Base-by-base conservation (phyloP, 192 early-diverging fungal species). In the Coemansia sp. region DNA sequence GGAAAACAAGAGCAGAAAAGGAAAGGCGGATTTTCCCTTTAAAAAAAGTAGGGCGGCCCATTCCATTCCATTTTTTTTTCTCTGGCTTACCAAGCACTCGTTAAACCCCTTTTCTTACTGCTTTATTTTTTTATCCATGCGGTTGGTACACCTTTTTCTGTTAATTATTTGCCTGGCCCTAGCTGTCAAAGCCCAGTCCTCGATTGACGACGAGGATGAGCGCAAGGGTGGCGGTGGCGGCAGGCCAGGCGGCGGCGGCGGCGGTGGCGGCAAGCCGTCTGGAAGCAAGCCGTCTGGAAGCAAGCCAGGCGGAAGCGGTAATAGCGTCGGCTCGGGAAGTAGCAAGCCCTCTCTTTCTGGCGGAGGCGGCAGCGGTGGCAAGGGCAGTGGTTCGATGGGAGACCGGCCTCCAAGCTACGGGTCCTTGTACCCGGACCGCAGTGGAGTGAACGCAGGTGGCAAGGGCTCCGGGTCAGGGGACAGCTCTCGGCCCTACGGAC, bases 331-430 rank as follows among this genome's bases (percentile, higher is more conserved):
- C 10, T 51, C 57, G n/a, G 39, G 57, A 25, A 57, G 72, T 57
- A 72, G 55, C 32, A 70, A 67, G 37, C 59, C 64, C 10, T 42
- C 70, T 11, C 58, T 55, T n/a, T 29, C 36, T 1, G 78, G 78
- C 9, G 79, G 79, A 5, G 79, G 79, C 11, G 74, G 79, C 44
- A 74, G 68, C 58, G 59, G 32, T 37, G 32, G 37, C n/a, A 61
- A 61, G 59, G 79, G 79, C 58, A 66, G 58, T 2, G 74, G 79
- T 14, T 27, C 71, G 2, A 61, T 64, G 12, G 74, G 79, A 10
- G 79, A 82, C 75, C 57, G 64, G 0, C 79, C 79, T 5, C 79
- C 79, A 15, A 76, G 74, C 66, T 82, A 82, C 48, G 74, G 68
- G 4, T 73, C 69, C 37, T 51, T 82, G 15, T 82, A 64, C 51